These are phyloP conservation scores for Volvariella volvacea DNA, from an alignment of 1,284 basidiomycete genomes.

Conservation along the genomic window DNA sequence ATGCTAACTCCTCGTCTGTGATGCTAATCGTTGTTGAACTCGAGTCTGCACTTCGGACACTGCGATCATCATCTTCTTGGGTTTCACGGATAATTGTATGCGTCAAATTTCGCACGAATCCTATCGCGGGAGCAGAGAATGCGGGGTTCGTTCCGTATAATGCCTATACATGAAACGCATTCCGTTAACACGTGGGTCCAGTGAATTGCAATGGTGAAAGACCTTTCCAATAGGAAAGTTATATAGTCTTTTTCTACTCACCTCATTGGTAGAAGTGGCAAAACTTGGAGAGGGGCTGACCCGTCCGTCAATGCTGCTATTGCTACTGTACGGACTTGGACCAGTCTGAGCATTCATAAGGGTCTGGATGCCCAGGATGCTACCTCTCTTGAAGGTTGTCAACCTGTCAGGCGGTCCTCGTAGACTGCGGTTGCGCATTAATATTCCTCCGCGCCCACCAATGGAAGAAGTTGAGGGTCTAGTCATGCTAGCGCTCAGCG, in stretches of 20 bases:
- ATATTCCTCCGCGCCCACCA: constrained; percentile 36
- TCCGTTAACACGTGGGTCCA: background rate
- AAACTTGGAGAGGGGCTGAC: constrained; percentile 86
- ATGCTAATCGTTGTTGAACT: constrained; percentile 71
- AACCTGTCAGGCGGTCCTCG: constrained; percentile 61
- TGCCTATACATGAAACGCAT: constrained; percentile 18
- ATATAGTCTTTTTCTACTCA: constrained; percentile 32
- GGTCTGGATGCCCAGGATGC: constrained; percentile 80
- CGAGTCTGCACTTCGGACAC: constrained; percentile 55
- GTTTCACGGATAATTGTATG: constrained; percentile 94
- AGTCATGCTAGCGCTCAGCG: constrained; percentile 39
- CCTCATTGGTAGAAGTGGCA: constrained; percentile 80
- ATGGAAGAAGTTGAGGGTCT: constrained; percentile 49
- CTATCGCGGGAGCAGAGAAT: constrained; percentile 77
- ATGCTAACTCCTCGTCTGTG: constrained; percentile 88
- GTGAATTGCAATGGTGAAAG: background rate
- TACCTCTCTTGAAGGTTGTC: constrained; percentile 80
- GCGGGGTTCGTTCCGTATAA: constrained; percentile 44
- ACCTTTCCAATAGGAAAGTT: too few species aligned
- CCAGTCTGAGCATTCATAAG: constrained; percentile 57
- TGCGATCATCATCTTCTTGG: constrained; percentile 85
- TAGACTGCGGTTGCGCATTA: constrained; percentile 62
- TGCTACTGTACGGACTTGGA: constrained; percentile 71
- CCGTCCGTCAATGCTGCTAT: constrained; percentile 76
- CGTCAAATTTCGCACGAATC: constrained; percentile 93